Conservation (phyloP, 176 grass and related monocot species). For the Ensete ventricosum region DNA sequence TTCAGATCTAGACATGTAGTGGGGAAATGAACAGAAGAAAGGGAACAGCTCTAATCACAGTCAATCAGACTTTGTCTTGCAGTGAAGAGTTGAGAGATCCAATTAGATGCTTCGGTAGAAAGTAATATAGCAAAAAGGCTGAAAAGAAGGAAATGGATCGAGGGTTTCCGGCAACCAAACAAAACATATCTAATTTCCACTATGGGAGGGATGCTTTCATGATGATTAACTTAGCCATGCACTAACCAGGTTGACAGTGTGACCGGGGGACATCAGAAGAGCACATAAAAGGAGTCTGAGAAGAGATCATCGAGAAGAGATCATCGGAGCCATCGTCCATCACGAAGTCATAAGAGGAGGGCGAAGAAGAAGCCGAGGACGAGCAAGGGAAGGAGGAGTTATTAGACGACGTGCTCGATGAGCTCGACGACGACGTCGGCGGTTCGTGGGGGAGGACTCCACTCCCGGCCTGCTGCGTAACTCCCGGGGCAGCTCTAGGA, state of each 20-base stretch:
- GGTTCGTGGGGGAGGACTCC: background rate
- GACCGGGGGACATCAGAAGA: conserved; percentile 17
- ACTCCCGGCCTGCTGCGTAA: background rate
- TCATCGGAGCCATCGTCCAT: conserved; percentile 48
- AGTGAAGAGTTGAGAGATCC: background rate
- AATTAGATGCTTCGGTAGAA: background rate
- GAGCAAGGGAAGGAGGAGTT: conserved; percentile 4
- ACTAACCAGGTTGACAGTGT: conserved; percentile 32
- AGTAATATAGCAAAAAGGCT: background rate
- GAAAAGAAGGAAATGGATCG: background rate
- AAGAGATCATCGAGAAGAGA: conserved; percentile 54
- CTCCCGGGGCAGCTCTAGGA: background rate
- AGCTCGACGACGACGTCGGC: background rate
- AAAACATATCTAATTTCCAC: too few species aligned
- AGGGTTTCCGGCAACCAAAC: too few species aligned
- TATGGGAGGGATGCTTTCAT: too few species aligned
- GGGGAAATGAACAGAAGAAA: too few species aligned
- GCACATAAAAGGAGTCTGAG: conserved; percentile 10
- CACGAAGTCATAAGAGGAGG: conserved; percentile 13
- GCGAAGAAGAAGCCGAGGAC: background rate
- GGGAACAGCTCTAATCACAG: background rate
- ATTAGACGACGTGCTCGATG: background rate
- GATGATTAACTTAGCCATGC: background rate
- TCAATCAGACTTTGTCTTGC: background rate
- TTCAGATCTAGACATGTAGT: too few species aligned